A percentile compares a stretch with the other conserved stretches of the same genome.
Evolutionary conservation across 2,329 filamentous ascomycete genomes (phyloP).

Genomic region (Trichoderma breve): DNA sequence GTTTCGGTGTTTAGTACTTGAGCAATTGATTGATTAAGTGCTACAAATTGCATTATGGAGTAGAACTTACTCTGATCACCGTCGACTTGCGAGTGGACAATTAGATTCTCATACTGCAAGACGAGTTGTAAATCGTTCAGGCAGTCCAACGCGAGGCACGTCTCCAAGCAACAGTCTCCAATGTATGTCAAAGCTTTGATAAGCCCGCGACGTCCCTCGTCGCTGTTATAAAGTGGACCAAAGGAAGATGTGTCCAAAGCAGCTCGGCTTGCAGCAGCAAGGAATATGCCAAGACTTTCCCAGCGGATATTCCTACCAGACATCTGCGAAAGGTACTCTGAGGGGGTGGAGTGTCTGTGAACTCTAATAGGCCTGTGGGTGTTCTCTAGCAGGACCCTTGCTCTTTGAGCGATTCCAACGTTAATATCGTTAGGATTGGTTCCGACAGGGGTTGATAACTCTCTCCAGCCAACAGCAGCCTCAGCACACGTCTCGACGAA

Average conservation of each 20-base stretch:
- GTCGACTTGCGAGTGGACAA: constrained; percentile 16
- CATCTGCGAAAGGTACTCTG: constrained; percentile 10
- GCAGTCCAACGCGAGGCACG: constrained; percentile 9
- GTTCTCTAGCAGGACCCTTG: constrained; percentile 2
- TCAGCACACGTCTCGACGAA: constrained; percentile 5
- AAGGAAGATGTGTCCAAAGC: constrained; percentile 10
- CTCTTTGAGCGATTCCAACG: neutral
- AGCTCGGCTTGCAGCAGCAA: constrained; percentile 7
- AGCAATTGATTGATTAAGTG: no score
- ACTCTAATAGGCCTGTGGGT: neutral
- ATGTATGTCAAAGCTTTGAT: constrained; percentile 13
- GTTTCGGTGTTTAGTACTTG: neutral
- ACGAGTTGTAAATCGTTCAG: constrained; percentile 14
- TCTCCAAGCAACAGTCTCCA: constrained; percentile 16
- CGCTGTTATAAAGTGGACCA: constrained; percentile 14
- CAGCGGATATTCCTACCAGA: constrained; percentile 6
- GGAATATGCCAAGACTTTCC: constrained; percentile 11
- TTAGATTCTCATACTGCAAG: constrained; percentile 12
- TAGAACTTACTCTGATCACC: constrained; percentile 6
- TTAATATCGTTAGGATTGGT: neutral
- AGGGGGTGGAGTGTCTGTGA: neutral
- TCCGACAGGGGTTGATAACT: neutral
- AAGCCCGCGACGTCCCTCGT: neutral
- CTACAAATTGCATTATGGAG: no score
- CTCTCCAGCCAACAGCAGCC: constrained; percentile 2